These are phyloP conservation scores for Populus hybrid DNA, from an alignment of 441 rosid genomes.

Conservation along the genomic window DNA sequence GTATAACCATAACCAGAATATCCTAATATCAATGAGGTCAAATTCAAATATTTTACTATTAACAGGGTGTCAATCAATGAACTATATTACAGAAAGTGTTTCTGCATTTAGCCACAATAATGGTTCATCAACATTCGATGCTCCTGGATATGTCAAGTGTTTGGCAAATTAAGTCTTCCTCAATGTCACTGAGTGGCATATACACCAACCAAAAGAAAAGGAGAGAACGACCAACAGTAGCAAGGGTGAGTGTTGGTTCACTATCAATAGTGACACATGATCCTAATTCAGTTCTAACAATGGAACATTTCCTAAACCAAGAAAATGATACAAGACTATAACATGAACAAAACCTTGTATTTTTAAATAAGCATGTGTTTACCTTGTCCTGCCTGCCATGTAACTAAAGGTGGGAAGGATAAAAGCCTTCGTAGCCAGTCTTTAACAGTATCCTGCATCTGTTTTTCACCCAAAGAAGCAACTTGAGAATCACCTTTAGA, in stretches of 20 bases:
- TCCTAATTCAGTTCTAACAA: background rate
- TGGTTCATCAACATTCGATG: background rate
- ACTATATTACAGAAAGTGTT: background rate
- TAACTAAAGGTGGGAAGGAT: conserved; percentile 65
- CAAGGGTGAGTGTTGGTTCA: background rate
- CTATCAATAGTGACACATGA: background rate
- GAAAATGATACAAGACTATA: background rate
- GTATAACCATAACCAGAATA: background rate
- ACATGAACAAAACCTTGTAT: background rate
- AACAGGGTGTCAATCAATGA: background rate
- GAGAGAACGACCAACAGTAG: background rate
- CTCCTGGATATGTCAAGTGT: background rate
- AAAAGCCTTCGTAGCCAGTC: conserved; percentile 73
- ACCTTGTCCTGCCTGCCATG: conserved; percentile 70
- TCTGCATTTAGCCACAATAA: background rate
- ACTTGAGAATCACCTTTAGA: conserved; percentile 26
- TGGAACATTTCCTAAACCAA: background rate
- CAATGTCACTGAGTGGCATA: background rate
- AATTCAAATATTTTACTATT: background rate
- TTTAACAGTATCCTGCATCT: conserved; percentile 45
- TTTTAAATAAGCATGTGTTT: conserved; percentile 9
- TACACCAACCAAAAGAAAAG: background rate
- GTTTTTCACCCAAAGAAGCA: conserved; percentile 30
- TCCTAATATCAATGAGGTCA: background rate
- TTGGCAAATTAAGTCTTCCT: background rate